Base-by-base conservation (phyloP, 2,329 filamentous ascomycete genomes). In the Alternaria triticina region DNA sequence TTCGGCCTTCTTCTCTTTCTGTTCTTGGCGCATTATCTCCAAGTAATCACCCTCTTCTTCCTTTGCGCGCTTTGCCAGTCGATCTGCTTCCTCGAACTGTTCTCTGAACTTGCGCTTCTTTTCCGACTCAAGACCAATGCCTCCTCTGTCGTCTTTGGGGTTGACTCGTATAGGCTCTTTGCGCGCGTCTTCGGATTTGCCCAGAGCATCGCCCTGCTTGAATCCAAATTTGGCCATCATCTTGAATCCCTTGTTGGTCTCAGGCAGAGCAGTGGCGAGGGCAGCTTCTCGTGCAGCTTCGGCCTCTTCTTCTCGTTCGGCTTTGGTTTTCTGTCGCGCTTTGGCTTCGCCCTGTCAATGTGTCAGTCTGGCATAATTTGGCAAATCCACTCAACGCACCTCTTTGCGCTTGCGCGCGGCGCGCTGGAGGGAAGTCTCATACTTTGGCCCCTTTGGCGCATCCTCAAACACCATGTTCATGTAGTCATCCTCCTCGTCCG, bases 211-310 rank as follows among this genome's bases (percentile, higher is more conserved):
- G 23, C 94, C 94, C 20, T 88, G 84, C 61, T 89, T 90, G 82
- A 96, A 99, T 1, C 96, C 96, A 86, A 99, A 92, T 80, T 93
- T 95, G 22, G 93, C 91, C 94, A 99, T 97, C 93, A 99, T 97
- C 68, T 92, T 89, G 65, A 96, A 88, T 2, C 95, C 96, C 77
- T 97, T 98, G 82, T 90, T 96, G 54, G 88, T 85, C 15, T 86
- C 82, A 20, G 89, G 87, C 7, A 97, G 83, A 52, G 96, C 84
- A 6, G 91, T 91, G 5, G 89, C 86, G 25, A 97, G 87, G 0
- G 92, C 93, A 40, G 86, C 88, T 77, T 97, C 92, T 56, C 93
- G 90, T 15, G 88, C 88, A 45, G 85, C 86, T 9, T 86, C 87
- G 71, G 91, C 93, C 69, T 93, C 89, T 54, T 88, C 89, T n/a